phyloP scores from a whole-genome alignment of 345 rosid species.

The Eucalyptus fibrosa region DNA sequence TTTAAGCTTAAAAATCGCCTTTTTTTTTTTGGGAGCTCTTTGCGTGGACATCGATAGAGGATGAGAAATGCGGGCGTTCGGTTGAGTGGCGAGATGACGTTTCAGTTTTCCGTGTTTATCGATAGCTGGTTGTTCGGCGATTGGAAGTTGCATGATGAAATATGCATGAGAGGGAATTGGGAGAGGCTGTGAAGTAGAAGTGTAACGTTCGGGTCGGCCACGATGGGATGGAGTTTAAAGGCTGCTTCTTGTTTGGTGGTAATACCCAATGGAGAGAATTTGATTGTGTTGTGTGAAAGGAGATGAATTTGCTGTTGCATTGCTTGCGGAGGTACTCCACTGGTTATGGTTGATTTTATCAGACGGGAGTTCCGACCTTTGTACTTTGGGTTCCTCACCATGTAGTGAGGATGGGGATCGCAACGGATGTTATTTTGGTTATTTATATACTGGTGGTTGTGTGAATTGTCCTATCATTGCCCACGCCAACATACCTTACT shows the following conservation, averaged over 20 bases:
- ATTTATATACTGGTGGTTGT: neutral
- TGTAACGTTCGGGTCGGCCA: too few species aligned
- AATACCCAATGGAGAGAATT: neutral
- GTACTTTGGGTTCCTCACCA: neutral
- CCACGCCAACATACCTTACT: neutral
- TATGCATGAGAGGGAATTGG: neutral
- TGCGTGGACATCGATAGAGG: neutral
- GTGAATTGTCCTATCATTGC: neutral
- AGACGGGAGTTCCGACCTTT: neutral
- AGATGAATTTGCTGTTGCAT: neutral
- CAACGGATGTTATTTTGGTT: neutral
- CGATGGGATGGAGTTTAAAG: neutral
- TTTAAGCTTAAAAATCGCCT: neutral
- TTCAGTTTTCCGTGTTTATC: neutral
- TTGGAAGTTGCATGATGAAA: neutral
- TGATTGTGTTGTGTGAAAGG: neutral
- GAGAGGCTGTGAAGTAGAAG: neutral
- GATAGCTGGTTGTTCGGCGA: neutral
- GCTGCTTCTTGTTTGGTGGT: neutral
- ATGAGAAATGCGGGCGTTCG: neutral
- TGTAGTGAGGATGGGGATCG: neutral
- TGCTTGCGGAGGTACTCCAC: neutral
- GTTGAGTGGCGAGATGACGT: neutral
- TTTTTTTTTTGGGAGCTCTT: neutral
- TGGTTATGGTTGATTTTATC: neutral